phyloP scores from a whole-genome alignment of 306 rosid species.

The Begonia peltatifolia region DNA sequence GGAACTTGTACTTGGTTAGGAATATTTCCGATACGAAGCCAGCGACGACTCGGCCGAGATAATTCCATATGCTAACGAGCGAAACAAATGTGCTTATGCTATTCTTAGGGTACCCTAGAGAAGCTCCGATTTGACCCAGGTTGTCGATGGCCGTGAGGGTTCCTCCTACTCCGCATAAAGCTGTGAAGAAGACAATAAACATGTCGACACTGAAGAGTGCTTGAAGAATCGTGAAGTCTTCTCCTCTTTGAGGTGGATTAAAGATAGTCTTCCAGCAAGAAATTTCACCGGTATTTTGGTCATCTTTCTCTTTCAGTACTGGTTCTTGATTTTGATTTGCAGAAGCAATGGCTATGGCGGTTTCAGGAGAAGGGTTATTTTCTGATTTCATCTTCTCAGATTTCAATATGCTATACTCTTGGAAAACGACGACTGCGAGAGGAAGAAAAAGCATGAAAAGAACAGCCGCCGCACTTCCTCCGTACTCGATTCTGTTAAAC shows the following conservation, averaged over 20 bases:
- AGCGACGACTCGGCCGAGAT: slow-evolving; percentile 12
- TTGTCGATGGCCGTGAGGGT: slow-evolving; percentile 18
- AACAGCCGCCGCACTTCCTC: slow-evolving; percentile 2
- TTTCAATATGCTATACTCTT: slow-evolving; percentile 8
- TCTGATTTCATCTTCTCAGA: not conserved
- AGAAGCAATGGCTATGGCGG: not conserved
- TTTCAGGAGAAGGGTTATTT: not conserved
- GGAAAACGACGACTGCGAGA: slow-evolving; percentile 2
- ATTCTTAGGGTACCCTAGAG: slow-evolving; percentile 7
- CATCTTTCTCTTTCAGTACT: too few relatives aligned
- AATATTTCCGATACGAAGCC: slow-evolving; percentile 13
- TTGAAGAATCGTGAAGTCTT: slow-evolving; percentile 22
- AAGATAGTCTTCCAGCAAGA: slow-evolving; percentile 15
- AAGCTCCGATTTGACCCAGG: slow-evolving; percentile 10
- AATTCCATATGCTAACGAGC: slow-evolving; percentile 16
- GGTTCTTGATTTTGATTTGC: not conserved
- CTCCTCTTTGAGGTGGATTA: slow-evolving; percentile 20
- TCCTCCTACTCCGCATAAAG: slow-evolving; percentile 17
- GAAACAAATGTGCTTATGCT: slow-evolving; percentile 16
- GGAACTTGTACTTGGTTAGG: slow-evolving; percentile 17
- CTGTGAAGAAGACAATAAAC: slow-evolving; percentile 12
- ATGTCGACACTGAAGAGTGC: slow-evolving; percentile 21
- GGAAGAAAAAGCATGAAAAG: slow-evolving; percentile 19
- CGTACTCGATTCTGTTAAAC: not conserved
- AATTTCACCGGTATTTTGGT: not conserved